Base-by-base conservation (phyloP, 768 basidiomycete species). In the Strobilomyces confusus region DNA sequence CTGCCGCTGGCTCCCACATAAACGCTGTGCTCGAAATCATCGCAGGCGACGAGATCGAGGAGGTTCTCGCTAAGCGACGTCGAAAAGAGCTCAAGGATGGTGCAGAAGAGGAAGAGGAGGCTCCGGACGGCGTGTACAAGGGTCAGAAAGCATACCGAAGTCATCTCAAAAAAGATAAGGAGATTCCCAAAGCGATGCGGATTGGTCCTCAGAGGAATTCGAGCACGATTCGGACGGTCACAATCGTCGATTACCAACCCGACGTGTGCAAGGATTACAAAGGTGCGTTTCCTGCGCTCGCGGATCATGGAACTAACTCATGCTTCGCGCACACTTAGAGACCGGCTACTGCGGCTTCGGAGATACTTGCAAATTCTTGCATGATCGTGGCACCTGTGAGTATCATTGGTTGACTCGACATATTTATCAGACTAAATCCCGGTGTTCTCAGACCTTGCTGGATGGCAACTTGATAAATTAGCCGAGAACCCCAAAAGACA, bases 241-340 rank as follows among this genome's bases (percentile, higher is more conserved):
- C 95, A 4, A 86, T 98, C 53, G 80, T 91, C 43, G 95, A 99
- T 76, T 99, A 98, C 72, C 95, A 99, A 70, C 95, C 95, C 3
- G 95, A 98, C 65, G 95, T 99, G 17, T 99, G 95, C 73, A 99
- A 99, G 71, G 95, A 98, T 71, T 99, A 99, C 73, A 98, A 97
- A 84, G 93, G 93, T 92, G 57, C 52, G 86, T 78, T 55, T 55
- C 20, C 48, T 29, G 29, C 29, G 29, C 50, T 49, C 48, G 56
- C 46, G 63, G 57, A 66, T 53, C 51, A 47, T 51, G 42, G 17
- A 9, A 19, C 58, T 64, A 33, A 66, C 47, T 36, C 19, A 40
- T 29, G 1, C 23, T 47, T 45, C 13, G 3, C 46, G n/a, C 41
- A 43, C 44, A 19, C 17, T 33, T 64, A 95, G 95, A 98, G 75